Evolutionary conservation across 2,329 filamentous ascomycete species (phyloP).

Genomic region (Fusarium nelsonii): DNA sequence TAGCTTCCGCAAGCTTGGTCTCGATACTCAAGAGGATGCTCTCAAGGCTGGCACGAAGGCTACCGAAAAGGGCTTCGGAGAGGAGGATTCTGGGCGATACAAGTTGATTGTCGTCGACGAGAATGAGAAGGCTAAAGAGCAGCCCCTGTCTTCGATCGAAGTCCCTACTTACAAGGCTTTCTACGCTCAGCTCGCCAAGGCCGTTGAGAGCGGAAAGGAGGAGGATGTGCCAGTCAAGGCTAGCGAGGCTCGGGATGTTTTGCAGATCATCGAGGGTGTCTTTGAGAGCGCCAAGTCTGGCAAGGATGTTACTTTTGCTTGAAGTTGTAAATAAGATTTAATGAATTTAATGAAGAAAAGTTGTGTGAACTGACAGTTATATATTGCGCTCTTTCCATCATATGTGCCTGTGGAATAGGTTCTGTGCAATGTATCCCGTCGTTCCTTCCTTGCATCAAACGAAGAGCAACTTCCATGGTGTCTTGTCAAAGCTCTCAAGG

Average conservation of each 20-base stretch:
- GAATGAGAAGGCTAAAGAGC: constrained; percentile 63
- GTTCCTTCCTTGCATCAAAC: background rate
- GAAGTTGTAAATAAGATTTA: background rate
- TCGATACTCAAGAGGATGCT: constrained; percentile 83
- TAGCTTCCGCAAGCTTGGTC: constrained; percentile 76
- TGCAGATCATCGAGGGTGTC: constrained; percentile 65
- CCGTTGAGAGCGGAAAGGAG: constrained; percentile 61
- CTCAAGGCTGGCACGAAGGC: constrained; percentile 73
- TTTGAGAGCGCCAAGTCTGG: constrained; percentile 63
- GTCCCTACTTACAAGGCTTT: constrained; percentile 77
- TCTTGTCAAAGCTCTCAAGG: background rate
- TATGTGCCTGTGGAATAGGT: background rate
- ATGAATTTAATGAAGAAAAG: constrained; percentile 34
- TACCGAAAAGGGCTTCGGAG: constrained; percentile 72
- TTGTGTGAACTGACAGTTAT: background rate
- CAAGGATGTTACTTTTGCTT: constrained; percentile 57
- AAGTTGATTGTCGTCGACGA: constrained; percentile 67
- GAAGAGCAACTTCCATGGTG: background rate
- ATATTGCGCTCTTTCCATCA: background rate
- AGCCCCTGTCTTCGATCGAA: constrained; percentile 68
- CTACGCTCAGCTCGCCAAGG: constrained; percentile 67
- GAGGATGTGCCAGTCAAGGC: constrained; percentile 66
- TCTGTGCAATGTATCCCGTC: background rate
- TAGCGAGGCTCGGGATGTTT: constrained; percentile 64
- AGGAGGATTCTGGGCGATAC: constrained; percentile 71